These are phyloP conservation scores for Trypethelium eluteriae DNA, from an alignment of 495 filamentous ascomycete genomes.

Conservation along the genomic window DNA sequence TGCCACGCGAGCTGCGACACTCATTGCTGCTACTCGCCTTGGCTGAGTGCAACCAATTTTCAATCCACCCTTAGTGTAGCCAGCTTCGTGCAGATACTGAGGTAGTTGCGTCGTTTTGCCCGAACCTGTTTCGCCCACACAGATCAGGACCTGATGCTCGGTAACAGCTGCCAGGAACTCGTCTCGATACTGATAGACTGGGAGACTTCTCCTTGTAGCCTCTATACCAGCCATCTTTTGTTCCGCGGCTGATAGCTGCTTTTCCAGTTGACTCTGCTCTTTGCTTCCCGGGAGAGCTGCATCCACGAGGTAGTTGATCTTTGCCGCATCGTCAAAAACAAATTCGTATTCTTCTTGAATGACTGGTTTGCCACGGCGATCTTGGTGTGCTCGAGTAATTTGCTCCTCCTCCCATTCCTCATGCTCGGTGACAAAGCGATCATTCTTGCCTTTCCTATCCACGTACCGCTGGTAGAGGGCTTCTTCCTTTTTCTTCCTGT, in stretches of 20 bases:
- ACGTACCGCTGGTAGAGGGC: constrained; percentile 87
- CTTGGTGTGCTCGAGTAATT: constrained; percentile 72
- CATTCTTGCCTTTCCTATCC: constrained; percentile 77
- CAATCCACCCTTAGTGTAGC: constrained; percentile 42
- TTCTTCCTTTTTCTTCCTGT: constrained; percentile 81
- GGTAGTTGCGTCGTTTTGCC: constrained; percentile 40
- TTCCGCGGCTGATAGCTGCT: constrained; percentile 79
- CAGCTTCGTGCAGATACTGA: constrained; percentile 37
- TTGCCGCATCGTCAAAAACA: constrained; percentile 80
- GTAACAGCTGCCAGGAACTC: constrained; percentile 34
- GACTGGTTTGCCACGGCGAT: constrained; percentile 44
- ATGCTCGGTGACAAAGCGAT: constrained; percentile 86
- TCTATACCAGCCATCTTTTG: constrained; percentile 78
- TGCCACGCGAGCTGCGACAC: constrained; percentile 85
- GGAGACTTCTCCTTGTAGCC: constrained; percentile 82
- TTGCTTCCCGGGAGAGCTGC: constrained; percentile 60
- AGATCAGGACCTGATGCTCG: constrained; percentile 35
- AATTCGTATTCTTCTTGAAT: constrained; percentile 89
- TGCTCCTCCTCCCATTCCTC: constrained; percentile 96
- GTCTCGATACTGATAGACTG: constrained; percentile 70
- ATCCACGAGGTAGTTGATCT: constrained; percentile 81
- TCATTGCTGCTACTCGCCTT: constrained; percentile 94
- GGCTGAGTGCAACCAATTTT: constrained; percentile 79
- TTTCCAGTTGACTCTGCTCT: constrained; percentile 70
- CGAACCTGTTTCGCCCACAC: constrained; percentile 36